Conservation (phyloP, 2,329 filamentous ascomycete species). For the Diaporthe citri region DNA sequence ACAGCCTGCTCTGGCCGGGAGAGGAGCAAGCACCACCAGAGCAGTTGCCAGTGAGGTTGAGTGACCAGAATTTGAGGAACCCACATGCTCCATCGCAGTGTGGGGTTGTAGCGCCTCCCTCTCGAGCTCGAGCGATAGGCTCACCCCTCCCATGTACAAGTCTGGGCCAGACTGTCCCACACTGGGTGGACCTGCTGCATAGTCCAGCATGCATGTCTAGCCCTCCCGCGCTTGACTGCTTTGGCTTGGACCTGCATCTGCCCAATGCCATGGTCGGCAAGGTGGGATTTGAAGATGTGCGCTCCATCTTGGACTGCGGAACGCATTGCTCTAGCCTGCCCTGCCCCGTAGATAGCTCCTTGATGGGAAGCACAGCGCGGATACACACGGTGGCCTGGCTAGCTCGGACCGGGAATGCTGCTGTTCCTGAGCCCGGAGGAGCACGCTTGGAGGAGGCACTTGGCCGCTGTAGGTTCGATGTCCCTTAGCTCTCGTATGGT, state of each 20-base stretch:
- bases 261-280: conserved; percentile 29
- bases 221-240: conserved; percentile 38
- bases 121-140: background rate
- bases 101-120: conserved; percentile 31
- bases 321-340: background rate
- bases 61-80: conserved; percentile 28
- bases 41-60: conserved; percentile 15
- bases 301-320: conserved; percentile 11
- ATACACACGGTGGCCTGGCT: conserved; percentile 8
- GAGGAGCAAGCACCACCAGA: conserved; percentile 18
- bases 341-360: background rate
- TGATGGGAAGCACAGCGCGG: conserved; percentile 3
- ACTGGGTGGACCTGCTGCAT: conserved; percentile 30
- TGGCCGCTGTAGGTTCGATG: conserved; percentile 15
- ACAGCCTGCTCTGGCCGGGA: conserved; percentile 5
- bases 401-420: conserved; percentile 17
- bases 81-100: conserved; percentile 37
- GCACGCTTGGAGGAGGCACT: background rate
- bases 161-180: conserved; percentile 31
- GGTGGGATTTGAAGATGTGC: conserved; percentile 30
- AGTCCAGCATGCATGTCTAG: conserved; percentile 36
- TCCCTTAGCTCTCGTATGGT: conserved; percentile 2
- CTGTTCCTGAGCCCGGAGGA: conserved; percentile 1
- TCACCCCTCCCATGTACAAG: conserved; percentile 22
- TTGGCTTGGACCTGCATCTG: conserved; percentile 37